Evolutionary conservation across 768 basidiomycete species (phyloP).

Genomic region (Rhizopogon sp.): DNA sequence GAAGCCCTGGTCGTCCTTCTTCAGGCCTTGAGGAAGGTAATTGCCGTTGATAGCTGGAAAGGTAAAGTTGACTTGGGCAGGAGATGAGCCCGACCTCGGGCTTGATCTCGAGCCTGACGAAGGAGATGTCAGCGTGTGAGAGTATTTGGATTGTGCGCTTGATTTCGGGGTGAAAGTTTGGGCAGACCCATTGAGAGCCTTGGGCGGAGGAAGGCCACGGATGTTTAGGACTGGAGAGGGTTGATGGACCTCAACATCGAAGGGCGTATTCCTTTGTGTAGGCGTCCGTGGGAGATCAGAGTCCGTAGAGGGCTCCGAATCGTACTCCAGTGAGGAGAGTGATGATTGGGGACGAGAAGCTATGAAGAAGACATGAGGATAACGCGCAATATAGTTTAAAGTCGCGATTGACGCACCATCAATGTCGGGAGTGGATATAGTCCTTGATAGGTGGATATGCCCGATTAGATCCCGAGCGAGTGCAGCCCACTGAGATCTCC

Average conservation of each 20-base stretch:
- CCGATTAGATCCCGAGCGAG: slow-evolving; percentile 37
- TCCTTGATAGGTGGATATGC: slow-evolving; percentile 3
- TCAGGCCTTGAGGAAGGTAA: slow-evolving; percentile 32
- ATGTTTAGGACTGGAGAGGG: background rate
- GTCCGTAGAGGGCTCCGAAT: slow-evolving; percentile 5
- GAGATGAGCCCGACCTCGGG: background rate
- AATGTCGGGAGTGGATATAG: background rate
- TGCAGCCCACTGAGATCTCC: slow-evolving; percentile 38
- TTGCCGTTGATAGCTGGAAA: slow-evolving; percentile 43
- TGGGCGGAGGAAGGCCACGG: background rate
- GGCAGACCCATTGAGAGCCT: slow-evolving; percentile 36
- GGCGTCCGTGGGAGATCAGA: slow-evolving; percentile 6
- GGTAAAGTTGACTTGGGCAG: slow-evolving; percentile 29
- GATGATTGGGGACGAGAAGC: slow-evolving; percentile 1
- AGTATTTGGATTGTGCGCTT: slow-evolving; percentile 18
- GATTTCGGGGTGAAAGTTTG: slow-evolving; percentile 40
- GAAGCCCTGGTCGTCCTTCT: slow-evolving; percentile 52
- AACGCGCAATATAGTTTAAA: background rate
- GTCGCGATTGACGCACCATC: slow-evolving; percentile 1
- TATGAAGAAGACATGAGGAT: background rate
- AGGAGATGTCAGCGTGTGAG: slow-evolving; percentile 10
- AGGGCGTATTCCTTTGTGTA: background rate
- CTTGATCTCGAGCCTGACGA: slow-evolving; percentile 7
- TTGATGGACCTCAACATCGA: slow-evolving; percentile 2
- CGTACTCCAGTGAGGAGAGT: slow-evolving; percentile 4